Evolutionary conservation across 2,329 filamentous ascomycete genomes (phyloP).

Genomic region (Neofusicoccum sp.): DNA sequence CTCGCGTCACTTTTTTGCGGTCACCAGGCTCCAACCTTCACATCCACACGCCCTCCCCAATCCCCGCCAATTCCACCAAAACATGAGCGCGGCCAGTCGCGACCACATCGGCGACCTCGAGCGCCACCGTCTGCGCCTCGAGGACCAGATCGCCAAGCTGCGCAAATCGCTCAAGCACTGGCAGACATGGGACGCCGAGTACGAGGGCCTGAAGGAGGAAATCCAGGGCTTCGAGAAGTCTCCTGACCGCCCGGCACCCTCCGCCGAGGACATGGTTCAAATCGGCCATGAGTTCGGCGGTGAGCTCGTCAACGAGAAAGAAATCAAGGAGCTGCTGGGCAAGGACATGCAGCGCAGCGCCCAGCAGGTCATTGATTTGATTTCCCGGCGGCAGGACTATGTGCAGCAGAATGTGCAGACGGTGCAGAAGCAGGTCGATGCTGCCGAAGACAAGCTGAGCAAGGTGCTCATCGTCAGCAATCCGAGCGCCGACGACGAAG

Average conservation of each 20-base stretch:
- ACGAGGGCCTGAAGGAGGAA: slow-evolving; percentile 84
- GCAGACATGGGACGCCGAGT: slow-evolving; percentile 88
- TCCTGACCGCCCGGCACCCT: background rate
- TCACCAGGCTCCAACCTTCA: background rate
- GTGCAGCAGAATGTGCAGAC: slow-evolving; percentile 77
- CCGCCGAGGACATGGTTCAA: slow-evolving; percentile 32
- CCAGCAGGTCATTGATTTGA: slow-evolving; percentile 64
- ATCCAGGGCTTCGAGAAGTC: slow-evolving; percentile 55
- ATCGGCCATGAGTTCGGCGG: slow-evolving; percentile 62
- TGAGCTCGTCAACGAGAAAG: slow-evolving; percentile 61
- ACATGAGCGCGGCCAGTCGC: slow-evolving; percentile 22
- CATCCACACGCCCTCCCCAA: background rate
- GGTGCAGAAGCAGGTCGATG: slow-evolving; percentile 69
- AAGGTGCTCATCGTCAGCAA: slow-evolving; percentile 60
- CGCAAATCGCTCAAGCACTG: slow-evolving; percentile 78
- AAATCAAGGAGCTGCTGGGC: slow-evolving; percentile 55
- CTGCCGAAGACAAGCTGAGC: slow-evolving; percentile 67
- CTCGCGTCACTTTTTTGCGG: slow-evolving; percentile 9
- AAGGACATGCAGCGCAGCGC: slow-evolving; percentile 49
- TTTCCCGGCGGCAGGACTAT: slow-evolving; percentile 81
- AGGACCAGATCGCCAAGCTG: slow-evolving; percentile 72
- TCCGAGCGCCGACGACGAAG: slow-evolving; percentile 63
- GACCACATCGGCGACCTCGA: slow-evolving; percentile 68
- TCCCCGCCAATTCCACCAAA: background rate
- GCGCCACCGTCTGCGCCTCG: slow-evolving; percentile 69